Evolutionary conservation across 352 stramenopile genomes (phyloP).

Genomic region (Aphanomyces astaci): DNA sequence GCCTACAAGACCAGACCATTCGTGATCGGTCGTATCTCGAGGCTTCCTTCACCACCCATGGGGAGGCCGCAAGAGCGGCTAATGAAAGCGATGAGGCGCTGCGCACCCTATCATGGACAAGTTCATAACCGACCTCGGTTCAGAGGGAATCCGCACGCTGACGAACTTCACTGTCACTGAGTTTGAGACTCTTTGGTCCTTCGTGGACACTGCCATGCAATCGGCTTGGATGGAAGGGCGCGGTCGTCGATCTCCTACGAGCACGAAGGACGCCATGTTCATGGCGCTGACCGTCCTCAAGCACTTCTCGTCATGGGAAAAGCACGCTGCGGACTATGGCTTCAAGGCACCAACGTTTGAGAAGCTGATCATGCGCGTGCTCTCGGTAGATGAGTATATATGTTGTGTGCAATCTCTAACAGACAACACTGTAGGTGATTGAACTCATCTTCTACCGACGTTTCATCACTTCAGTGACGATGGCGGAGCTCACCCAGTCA

Average conservation of each 20-base stretch:
- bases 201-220: background rate
- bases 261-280: slow-evolving; percentile 12
- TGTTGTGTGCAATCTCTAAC: background rate
- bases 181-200: slow-evolving; percentile 2
- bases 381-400: background rate
- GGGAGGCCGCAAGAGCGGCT: too few relatives aligned
- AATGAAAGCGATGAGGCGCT: too few relatives aligned
- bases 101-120: background rate
- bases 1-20: too few relatives aligned
- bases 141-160: background rate
- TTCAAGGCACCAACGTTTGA: slow-evolving; percentile 3
- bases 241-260: background rate
- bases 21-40: too few relatives aligned
- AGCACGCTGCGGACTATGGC: slow-evolving; percentile 5
- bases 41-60: too few relatives aligned
- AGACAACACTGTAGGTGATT: too few relatives aligned
- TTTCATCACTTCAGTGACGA: too few relatives aligned
- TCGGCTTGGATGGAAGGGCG: background rate
- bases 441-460: too few relatives aligned
- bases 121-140: background rate
- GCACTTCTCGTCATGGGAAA: slow-evolving; percentile 4
- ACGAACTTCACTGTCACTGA: slow-evolving; percentile 1
- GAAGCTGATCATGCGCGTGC: slow-evolving; percentile 1
- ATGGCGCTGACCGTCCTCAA: slow-evolving; percentile 11
- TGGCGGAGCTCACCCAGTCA: too few relatives aligned